Evolutionary conservation across 2,329 filamentous ascomycete species (phyloP), one percentile per base, ranked within the genome.

Genomic region (Aaosphaeria pasadenensis): DNA sequence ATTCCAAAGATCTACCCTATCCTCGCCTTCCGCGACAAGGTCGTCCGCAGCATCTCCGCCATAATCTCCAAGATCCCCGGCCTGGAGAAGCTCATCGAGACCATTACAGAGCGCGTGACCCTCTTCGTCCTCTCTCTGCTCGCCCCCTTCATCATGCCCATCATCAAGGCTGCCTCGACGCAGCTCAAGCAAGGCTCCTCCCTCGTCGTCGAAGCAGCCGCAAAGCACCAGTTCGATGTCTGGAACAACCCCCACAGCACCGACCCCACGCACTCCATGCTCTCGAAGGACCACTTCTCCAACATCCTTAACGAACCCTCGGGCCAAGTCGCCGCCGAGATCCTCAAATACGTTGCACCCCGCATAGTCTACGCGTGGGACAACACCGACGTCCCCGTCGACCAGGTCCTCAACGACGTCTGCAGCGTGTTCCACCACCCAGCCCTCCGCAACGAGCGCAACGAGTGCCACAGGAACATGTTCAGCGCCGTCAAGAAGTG

Each of bases 281-380:
- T 79, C 4, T 75, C 71, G 42, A 79, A 79, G 54, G 76, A 79
- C 49, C 76, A 79, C 52, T 79, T 79, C 60, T 72, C 68, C 36
- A 79, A 79, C 56, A 64, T 77, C 29, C 60, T 79, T 13, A 79
- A 79, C 56, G 63, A 71, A 45, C 76, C 76, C 4, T 74, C 76
- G 5, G 76, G 76, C 7, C 67, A 74, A 54, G 66, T 78, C 7
- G 76, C 76, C 3, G 68, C 73, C 5, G 63, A 60, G 0, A 87
- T 96, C 49, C 74, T 97, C 28, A 85, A 95, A 75, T 97, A 95
- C 60, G 83, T 88, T 31, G 89, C 91, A 1, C 92, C 92, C 2
- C 88, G 92, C 32, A 75, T 97, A 42, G 78, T 99, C 17, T 95
- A 92, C 64, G 92, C 91, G 4, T 97, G 91, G 90, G 89, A 97